These are phyloP conservation scores for Hyphopichia burtonii DNA, from an alignment of 1,139 yeast species.

Conservation along the genomic window DNA sequence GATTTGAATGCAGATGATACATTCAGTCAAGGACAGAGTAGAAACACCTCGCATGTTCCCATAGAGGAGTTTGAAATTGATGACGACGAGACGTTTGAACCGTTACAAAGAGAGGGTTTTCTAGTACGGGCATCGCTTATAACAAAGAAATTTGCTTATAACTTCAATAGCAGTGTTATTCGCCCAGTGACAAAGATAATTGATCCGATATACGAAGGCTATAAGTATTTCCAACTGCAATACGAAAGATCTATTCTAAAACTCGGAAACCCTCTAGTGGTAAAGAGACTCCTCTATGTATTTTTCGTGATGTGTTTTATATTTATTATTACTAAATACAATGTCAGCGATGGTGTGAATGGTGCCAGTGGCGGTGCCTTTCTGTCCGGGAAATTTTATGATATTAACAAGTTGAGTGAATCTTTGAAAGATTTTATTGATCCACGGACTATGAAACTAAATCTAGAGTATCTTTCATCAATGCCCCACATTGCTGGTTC, in stretches of 20 bases:
- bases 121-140: constrained; percentile 28
- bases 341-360: constrained; percentile 46
- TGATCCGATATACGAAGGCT: constrained; percentile 69
- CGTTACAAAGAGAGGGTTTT: constrained; percentile 19
- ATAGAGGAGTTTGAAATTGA: constrained; percentile 47
- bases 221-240: constrained; percentile 40
- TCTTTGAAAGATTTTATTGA: constrained; percentile 54
- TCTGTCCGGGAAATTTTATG: constrained; percentile 62
- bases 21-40: neutral
- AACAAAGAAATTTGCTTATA: constrained; percentile 33
- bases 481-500: constrained; percentile 91
- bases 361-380: constrained; percentile 44
- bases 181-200: constrained; percentile 55
- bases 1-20: constrained; percentile 1
- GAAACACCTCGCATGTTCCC: neutral
- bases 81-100: constrained; percentile 19
- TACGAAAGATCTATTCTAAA: constrained; percentile 60
- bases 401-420: constrained; percentile 49
- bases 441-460: constrained; percentile 59
- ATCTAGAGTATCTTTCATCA: constrained; percentile 72
- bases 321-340: constrained; percentile 57
- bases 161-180: constrained; percentile 45
- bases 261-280: constrained; percentile 82
- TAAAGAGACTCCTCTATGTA: constrained; percentile 74
- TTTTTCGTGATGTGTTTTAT: constrained; percentile 57